Conservation (phyloP, 1,139 yeast species). For the Pichiaceae sp. region DNA sequence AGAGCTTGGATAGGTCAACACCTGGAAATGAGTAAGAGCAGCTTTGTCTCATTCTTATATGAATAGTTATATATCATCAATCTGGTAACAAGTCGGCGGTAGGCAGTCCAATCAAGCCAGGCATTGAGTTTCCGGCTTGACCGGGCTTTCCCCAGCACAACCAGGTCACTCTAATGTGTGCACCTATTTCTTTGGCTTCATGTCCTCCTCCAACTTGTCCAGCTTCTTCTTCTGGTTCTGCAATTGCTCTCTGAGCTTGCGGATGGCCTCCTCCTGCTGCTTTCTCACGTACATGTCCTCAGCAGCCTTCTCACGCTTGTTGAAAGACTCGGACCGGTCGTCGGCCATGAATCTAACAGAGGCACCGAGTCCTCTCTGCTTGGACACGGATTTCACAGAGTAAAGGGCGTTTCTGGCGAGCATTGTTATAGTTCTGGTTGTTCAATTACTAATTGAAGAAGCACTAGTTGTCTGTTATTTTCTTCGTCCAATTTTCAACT, state of each 20-base stretch:
- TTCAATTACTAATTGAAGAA: background rate
- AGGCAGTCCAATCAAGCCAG: too few species aligned
- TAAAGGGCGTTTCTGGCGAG: slow-evolving; percentile 29
- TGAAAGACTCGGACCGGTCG: slow-evolving; percentile 20
- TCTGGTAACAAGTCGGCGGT: too few species aligned
- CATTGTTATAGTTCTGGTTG: slow-evolving; percentile 11
- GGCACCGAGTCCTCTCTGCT: slow-evolving; percentile 18
- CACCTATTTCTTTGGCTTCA: too few species aligned
- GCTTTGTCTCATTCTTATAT: too few species aligned
- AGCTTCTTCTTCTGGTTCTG: slow-evolving; percentile 40
- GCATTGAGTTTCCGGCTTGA: too few species aligned
- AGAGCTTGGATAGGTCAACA: too few species aligned
- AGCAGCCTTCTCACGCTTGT: slow-evolving; percentile 64
- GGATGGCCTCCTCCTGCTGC: slow-evolving; percentile 56
- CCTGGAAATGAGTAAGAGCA: too few species aligned
- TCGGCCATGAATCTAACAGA: slow-evolving; percentile 34
- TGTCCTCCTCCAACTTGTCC: slow-evolving; percentile 27
- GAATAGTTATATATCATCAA: too few species aligned
- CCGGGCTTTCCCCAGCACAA: too few species aligned
- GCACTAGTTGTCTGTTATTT: background rate
- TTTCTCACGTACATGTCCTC: slow-evolving; percentile 57
- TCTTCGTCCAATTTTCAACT: background rate
- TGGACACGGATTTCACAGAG: slow-evolving; percentile 19
- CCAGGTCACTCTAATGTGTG: too few species aligned
- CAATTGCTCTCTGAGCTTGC: slow-evolving; percentile 40